These are phyloP conservation scores for Lasiosphaeria miniovina DNA, from an alignment of 495 filamentous ascomycete species.

Conservation along the genomic window DNA sequence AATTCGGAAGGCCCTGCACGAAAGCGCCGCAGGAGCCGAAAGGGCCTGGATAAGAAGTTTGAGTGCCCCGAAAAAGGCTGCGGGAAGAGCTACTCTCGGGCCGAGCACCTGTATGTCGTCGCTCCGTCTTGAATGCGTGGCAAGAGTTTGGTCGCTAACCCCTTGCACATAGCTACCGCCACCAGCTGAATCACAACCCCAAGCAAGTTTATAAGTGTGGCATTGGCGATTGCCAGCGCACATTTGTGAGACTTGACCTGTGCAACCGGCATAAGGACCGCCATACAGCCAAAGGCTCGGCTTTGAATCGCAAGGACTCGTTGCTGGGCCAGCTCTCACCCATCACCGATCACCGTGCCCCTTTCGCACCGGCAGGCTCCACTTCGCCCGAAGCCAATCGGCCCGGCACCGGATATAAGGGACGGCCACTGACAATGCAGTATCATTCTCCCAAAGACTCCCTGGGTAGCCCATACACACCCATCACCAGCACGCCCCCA, in stretches of 20 bases:
- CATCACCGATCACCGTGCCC: conserved; percentile 41
- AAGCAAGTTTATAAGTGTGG: conserved; percentile 97
- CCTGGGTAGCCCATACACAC: conserved; percentile 47
- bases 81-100: conserved; percentile 93
- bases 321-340: conserved; percentile 59
- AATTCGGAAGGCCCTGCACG: conserved; percentile 55
- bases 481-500: conserved; percentile 47
- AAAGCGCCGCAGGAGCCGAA: conserved; percentile 80
- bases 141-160: conserved; percentile 20
- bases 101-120: conserved; percentile 76
- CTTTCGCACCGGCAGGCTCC: conserved; percentile 41
- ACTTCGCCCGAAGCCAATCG: conserved; percentile 52
- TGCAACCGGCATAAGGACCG: conserved; percentile 91
- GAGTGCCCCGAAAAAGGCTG: conserved; percentile 86
- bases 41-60: conserved; percentile 91
- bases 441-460: conserved; percentile 52
- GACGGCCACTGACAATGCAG: conserved; percentile 45
- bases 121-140: not conserved
- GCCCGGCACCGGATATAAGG: conserved; percentile 43
- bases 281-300: conserved; percentile 93
- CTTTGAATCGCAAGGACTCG: conserved; percentile 86
- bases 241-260: conserved; percentile 92
- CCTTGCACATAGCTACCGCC: conserved; percentile 57
- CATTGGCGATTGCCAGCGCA: conserved; percentile 84
- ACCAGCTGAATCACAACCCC: conserved; percentile 93